A percentile compares a stretch with the other conserved stretches of the same genome.
Evolutionary conservation across 75 land plant genomes (phyloP).

Genomic region (Selaginella tamariscina): DNA sequence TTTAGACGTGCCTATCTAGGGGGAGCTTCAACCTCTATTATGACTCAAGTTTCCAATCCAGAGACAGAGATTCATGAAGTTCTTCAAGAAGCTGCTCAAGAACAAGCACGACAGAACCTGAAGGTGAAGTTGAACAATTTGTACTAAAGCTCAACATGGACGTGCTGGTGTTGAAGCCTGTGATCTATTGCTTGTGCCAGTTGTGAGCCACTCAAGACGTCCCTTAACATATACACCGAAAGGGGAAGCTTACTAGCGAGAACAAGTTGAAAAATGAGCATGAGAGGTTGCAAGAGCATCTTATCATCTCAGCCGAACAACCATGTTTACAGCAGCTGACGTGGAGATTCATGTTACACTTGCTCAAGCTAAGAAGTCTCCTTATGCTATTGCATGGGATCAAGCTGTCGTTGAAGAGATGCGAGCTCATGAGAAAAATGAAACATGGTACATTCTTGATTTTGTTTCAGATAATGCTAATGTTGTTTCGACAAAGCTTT

Average conservation of each 20-base stretch:
- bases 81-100: not conserved
- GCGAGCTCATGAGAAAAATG: constrained; percentile 1
- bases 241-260: not conserved
- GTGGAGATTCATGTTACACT: not conserved
- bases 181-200: not conserved
- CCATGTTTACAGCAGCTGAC: not conserved
- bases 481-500: not conserved
- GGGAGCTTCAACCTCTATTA: not conserved
- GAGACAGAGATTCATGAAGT: not conserved
- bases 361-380: not conserved
- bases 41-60: not conserved
- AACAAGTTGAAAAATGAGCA: not conserved
- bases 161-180: not conserved
- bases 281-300: not conserved
- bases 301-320: not conserved
- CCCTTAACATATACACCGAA: not conserved
- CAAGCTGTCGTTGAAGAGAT: too few relatives aligned
- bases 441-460: not conserved
- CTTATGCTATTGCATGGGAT: not conserved
- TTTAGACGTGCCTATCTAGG: not conserved
- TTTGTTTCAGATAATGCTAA: too few relatives aligned
- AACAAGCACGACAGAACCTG: too few relatives aligned
- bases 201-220: not conserved
- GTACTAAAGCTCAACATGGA: too few relatives aligned
- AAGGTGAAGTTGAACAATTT: too few relatives aligned